Base-by-base conservation (phyloP, 2,329 filamentous ascomycete genomes). In the Monosporascus sp. region DNA sequence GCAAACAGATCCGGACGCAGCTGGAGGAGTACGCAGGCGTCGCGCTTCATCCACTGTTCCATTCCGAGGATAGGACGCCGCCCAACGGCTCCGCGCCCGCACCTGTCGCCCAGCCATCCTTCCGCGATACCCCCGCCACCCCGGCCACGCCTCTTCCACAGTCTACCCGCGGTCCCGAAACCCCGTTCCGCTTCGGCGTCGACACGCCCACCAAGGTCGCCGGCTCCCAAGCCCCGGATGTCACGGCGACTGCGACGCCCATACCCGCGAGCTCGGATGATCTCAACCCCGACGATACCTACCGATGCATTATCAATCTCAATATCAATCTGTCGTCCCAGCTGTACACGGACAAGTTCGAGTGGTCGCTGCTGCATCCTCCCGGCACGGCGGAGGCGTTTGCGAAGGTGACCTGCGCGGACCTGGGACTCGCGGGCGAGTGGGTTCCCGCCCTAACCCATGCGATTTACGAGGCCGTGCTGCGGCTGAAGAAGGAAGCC, bases 1-100 rank as follows among this genome's bases (percentile, higher is more conserved):
- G 91, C 72, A 91, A 87, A 62, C 92, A 97, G 69, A 97, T 99
- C 61, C 87, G 94, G 22, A 91, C 91, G 38, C 94, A 99, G 68
- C 77, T 99, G 20, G 93, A 97, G 66, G 94, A 99, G 69, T 97
- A 97, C 65, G 92, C 94, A 2, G 91, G 92, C 37, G 91, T 97
- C 28, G 94, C 94, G 5, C 80, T 97, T 38, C 93, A 97, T 65
- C 93, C 94, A 0, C 78, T 97, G 2, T 97, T 97, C 68, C 90
- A 96, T 65, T 81, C 82, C 9, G 66, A 62, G 37, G 63, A 65
- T 20, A 57, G 55, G 40, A 60, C 57, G 3, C 59, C 65, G 38
- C 52, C 62, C 9, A 65, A 62, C 40, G 59, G 57, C 35, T 41
- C 53, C 3, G 49, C 52, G 7, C 55, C 56, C 28, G 53, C 58